phyloP scores from a whole-genome alignment of 2,329 filamentous ascomycete genomes.

The Verticillium tricorpus region DNA sequence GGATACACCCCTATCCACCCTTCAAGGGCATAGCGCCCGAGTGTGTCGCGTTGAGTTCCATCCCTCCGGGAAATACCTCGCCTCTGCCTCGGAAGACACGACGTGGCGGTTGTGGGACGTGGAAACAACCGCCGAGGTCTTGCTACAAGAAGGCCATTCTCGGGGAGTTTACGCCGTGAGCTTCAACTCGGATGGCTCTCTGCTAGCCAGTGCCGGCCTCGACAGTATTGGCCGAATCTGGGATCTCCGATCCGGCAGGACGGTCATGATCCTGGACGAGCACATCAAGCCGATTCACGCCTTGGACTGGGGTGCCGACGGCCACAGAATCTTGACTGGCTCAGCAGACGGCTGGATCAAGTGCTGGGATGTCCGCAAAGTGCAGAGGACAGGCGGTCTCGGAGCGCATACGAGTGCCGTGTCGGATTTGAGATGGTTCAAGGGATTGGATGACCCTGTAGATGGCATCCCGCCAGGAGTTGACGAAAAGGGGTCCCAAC shows the following conservation, averaged over 20 bases:
- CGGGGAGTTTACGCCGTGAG: constrained; percentile 85
- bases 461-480: constrained; percentile 55
- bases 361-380: constrained; percentile 94
- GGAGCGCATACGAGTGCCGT: constrained; percentile 90
- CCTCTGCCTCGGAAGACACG: constrained; percentile 91
- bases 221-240: constrained; percentile 94
- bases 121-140: constrained; percentile 74
- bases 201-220: constrained; percentile 85
- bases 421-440: constrained; percentile 91
- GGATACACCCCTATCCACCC: constrained; percentile 77
- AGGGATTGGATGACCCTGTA: constrained; percentile 72
- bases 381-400: constrained; percentile 76
- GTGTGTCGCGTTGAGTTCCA: constrained; percentile 94
- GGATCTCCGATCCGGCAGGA: constrained; percentile 88
- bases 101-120: constrained; percentile 98
- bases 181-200: constrained; percentile 87
- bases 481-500: constrained; percentile 60
- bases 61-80: constrained; percentile 82
- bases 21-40: constrained; percentile 78
- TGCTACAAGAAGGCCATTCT: constrained; percentile 91
- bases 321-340: constrained; percentile 86
- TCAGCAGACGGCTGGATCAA: constrained; percentile 95
- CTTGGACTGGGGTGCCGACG: constrained; percentile 87
- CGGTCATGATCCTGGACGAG: constrained; percentile 85
- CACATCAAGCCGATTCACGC: constrained; percentile 90